phyloP scores from a whole-genome alignment of 371 early-diverging fungal species.

The Syncephalis fuscata region DNA sequence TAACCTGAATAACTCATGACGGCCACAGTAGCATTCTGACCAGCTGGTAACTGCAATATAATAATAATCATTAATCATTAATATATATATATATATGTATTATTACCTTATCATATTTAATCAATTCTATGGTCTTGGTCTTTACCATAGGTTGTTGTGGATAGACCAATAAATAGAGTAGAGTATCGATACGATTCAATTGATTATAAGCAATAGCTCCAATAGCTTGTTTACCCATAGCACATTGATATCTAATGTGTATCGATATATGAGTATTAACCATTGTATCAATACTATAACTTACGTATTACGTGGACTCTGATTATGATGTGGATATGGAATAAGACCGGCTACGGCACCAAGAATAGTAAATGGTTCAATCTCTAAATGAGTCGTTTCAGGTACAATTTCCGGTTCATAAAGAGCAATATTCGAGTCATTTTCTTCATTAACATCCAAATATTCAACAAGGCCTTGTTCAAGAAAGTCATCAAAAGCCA shows the following conservation, averaged over 20 bases:
- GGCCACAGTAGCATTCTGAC: constrained; percentile 98
- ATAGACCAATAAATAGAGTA: constrained; percentile 91
- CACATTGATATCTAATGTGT: constrained; percentile 66
- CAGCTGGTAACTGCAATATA: constrained; percentile 71
- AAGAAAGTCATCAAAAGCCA: constrained; percentile 83
- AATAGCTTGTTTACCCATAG: constrained; percentile 99
- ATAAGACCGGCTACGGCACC: constrained; percentile 98
- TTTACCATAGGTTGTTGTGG: constrained; percentile 98
- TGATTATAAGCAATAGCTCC: constrained; percentile 96
- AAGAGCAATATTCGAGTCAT: constrained; percentile 89
- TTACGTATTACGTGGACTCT: constrained; percentile 96
- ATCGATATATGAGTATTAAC: background rate
- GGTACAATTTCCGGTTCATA: constrained; percentile 67
- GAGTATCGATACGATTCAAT: constrained; percentile 90
- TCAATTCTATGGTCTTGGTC: constrained; percentile 94
- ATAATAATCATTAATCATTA: background rate
- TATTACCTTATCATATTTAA: constrained; percentile 83
- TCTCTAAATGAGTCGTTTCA: constrained; percentile 95
- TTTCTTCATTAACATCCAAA: constrained; percentile 98
- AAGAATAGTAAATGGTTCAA: constrained; percentile 93
- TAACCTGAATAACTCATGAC: constrained; percentile 99
- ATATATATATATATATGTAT: background rate
- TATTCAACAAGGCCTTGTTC: constrained; percentile 93
- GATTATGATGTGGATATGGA: constrained; percentile 99
- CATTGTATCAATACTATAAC: background rate